Base-by-base conservation (phyloP, 805 yeast species). In the Saccharomycopsis vini region DNA sequence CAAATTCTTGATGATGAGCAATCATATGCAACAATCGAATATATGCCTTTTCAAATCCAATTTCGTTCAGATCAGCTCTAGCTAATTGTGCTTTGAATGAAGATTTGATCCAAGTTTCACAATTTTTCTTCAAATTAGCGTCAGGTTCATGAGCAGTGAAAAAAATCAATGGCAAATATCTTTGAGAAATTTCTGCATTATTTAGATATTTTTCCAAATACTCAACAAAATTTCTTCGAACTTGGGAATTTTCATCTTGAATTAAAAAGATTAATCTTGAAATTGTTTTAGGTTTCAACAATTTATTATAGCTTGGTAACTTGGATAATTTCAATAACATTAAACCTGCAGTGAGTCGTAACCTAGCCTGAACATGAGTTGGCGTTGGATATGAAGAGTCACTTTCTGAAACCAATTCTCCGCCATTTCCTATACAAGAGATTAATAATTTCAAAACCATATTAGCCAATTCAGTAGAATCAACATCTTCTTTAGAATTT, bases 131-230 rank as follows among this genome's bases (percentile, higher is more conserved):
- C 32, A 86, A 56, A 1, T 60, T 59, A 2, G 52, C 53, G 23
- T 73, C 71, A 0, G 94, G 90, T 55, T 88, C 97, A 55, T 75
- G 78, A 0, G 92, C 95, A 53, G 73, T 67, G 56, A 84, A 81
- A 56, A 81, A 85, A 0, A 84, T 63, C 19, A 85, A 57, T 0
- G 87, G 79, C 35, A 82, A 54, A 53, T 79, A 86, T 48, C 76
- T 70, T 44, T 79, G 79, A 0, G 94, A 76, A 3, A 87, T 68
- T 7, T 57, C 50, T 40, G 71, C 77, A 21, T 62, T 59, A 22
- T 78, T 69, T 39, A 83, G 61, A 43, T 67, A 66, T 29, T 68
- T 67, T 47, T 78, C 74, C 47, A 85, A 52, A 29, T 66, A 64
- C 23, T 62, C 61, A 30, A 79, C 58, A 49, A 84, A 78, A 3